These are phyloP conservation scores for Umbelopsis sp. DNA, from an alignment of 192 early-diverging fungal species.

Conservation along the genomic window DNA sequence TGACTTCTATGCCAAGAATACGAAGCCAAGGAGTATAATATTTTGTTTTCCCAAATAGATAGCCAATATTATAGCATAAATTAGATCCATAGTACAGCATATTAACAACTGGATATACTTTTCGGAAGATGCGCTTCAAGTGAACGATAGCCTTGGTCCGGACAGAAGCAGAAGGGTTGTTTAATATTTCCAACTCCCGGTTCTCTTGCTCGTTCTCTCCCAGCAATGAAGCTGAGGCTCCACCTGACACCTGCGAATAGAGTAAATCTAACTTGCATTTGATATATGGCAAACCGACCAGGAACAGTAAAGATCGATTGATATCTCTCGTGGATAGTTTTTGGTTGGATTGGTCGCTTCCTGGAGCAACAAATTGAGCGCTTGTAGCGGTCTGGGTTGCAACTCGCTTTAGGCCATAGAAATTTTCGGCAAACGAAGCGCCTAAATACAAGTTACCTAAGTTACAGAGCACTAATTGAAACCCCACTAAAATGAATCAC, in stretches of 20 bases:
- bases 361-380: constrained; percentile 15
- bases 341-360: constrained; percentile 38
- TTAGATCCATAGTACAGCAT: constrained; percentile 66
- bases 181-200: constrained; percentile 26
- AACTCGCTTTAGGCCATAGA: constrained; percentile 86
- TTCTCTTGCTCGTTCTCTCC: constrained; percentile 55
- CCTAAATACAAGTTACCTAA: constrained; percentile 39
- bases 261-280: constrained; percentile 73
- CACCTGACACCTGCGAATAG: constrained; percentile 69
- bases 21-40: constrained; percentile 87
- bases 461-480: background rate
- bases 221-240: constrained; percentile 66
- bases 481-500: background rate
- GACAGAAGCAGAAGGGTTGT: background rate
- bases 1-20: constrained; percentile 74
- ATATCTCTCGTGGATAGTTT: constrained; percentile 54
- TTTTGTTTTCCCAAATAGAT: constrained; percentile 82
- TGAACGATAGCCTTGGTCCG: constrained; percentile 21
- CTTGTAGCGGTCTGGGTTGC: constrained; percentile 44
- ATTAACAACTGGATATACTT: constrained; percentile 75
- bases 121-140: constrained; percentile 47
- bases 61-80: constrained; percentile 73
- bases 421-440: constrained; percentile 88
- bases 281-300: constrained; percentile 76
- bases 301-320: constrained; percentile 63